These are phyloP conservation scores for Neurospora sp. DNA, from an alignment of 495 filamentous ascomycete genomes.

Conservation along the genomic window DNA sequence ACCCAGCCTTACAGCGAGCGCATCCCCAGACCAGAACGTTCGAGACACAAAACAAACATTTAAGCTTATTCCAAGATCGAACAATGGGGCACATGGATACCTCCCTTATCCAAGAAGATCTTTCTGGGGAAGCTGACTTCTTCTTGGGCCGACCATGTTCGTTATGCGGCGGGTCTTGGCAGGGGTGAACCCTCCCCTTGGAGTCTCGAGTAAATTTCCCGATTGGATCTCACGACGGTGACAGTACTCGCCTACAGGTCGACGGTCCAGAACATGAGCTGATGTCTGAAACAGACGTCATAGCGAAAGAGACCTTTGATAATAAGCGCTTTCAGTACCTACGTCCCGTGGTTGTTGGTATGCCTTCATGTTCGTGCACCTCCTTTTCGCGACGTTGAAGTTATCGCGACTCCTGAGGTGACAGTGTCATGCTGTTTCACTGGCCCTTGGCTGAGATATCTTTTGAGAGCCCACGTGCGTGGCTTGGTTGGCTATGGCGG, in stretches of 20 bases:
- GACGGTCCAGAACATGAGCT: background rate
- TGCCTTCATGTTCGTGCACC: background rate
- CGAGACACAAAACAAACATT: background rate
- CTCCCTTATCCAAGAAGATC: background rate
- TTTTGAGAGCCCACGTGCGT: background rate
- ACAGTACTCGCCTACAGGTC: background rate
- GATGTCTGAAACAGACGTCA: background rate
- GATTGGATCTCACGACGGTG: background rate
- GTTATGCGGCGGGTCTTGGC: background rate
- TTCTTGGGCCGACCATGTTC: background rate
- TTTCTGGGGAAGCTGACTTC: background rate
- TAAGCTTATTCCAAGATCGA: background rate
- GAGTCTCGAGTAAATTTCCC: background rate
- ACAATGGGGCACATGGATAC: background rate
- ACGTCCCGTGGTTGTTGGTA: too few species aligned
- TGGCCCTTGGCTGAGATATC: background rate
- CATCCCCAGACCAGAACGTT: background rate
- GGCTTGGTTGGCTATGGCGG: background rate
- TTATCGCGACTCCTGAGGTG: background rate
- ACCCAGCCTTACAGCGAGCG: too few species aligned
- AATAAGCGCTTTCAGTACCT: background rate
- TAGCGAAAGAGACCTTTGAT: background rate
- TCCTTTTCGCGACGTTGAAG: background rate
- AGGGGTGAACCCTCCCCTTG: background rate
- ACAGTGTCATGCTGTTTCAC: background rate